Conservation (phyloP, 306 rosid species). For the Mimosa bimucronata region DNA sequence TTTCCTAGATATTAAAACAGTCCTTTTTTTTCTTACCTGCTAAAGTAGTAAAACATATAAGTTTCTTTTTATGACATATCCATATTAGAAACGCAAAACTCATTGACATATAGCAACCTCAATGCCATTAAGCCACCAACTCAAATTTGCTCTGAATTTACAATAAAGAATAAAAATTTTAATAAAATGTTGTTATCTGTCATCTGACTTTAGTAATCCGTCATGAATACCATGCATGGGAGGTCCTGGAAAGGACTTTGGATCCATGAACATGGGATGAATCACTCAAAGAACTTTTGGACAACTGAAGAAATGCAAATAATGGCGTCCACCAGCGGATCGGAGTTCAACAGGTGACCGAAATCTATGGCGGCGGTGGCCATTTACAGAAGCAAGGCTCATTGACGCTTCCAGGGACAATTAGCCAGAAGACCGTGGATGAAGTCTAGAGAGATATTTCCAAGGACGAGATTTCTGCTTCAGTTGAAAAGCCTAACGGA, state of each 20-base stretch:
- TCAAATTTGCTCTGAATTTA: no score
- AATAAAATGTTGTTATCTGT: no score
- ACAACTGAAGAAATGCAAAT: slow-evolving; percentile 90
- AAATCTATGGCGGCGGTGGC: slow-evolving; percentile 13
- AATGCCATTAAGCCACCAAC: no score
- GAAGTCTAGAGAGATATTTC: slow-evolving; percentile 81
- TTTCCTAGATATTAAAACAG: no score
- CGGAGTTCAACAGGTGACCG: slow-evolving; percentile 38
- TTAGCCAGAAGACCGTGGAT: slow-evolving; percentile 90
- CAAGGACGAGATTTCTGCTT: slow-evolving; percentile 43
- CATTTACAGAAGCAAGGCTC: slow-evolving; percentile 86
- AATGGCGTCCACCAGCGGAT: slow-evolving; percentile 44
- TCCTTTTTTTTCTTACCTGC: no score
- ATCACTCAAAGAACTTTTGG: slow-evolving; percentile 90
- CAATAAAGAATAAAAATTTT: no score
- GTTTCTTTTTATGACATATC: no score
- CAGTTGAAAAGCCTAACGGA: slow-evolving; percentile 45
- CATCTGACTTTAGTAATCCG: no score
- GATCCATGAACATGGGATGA: slow-evolving; percentile 99
- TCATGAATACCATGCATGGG: slow-evolving; percentile 78
- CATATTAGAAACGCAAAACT: no score
- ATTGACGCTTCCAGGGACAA: slow-evolving; percentile 80
- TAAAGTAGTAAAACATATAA: no score
- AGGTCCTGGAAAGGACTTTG: slow-evolving; percentile 82
- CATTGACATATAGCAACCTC: no score